Conservation (phyloP, 495 filamentous ascomycete genomes). For the Talaromyces adpressus region DNA sequence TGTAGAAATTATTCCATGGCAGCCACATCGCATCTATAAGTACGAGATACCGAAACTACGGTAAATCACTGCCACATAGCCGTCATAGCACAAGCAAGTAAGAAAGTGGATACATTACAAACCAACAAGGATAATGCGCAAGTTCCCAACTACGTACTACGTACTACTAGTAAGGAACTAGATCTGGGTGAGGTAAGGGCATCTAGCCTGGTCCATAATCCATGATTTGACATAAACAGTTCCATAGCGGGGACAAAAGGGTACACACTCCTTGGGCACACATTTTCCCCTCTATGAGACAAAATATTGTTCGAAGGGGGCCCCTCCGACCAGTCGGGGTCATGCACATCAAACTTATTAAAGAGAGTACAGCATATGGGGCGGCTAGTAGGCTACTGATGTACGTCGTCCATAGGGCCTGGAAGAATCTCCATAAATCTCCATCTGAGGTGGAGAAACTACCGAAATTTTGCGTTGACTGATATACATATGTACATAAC, state of each 20-base stretch:
- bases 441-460: background rate
- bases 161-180: background rate
- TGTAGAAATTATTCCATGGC: background rate
- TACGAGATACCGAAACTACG: background rate
- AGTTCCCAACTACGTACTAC: background rate
- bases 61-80: background rate
- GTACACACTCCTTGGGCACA: background rate
- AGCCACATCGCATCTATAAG: background rate
- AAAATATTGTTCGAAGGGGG: background rate
- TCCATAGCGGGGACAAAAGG: background rate
- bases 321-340: background rate
- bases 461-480: background rate
- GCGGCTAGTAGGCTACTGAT: background rate
- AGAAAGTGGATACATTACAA: background rate
- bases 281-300: background rate
- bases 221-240: background rate
- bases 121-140: background rate
- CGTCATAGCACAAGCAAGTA: background rate
- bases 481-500: background rate
- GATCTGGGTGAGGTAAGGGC: background rate
- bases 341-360: background rate
- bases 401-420: background rate
- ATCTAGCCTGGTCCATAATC: background rate
- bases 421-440: background rate
- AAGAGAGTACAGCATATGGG: background rate